Evolutionary conservation across 768 basidiomycete species (phyloP).

Genomic region (Hypholoma fasciculare): DNA sequence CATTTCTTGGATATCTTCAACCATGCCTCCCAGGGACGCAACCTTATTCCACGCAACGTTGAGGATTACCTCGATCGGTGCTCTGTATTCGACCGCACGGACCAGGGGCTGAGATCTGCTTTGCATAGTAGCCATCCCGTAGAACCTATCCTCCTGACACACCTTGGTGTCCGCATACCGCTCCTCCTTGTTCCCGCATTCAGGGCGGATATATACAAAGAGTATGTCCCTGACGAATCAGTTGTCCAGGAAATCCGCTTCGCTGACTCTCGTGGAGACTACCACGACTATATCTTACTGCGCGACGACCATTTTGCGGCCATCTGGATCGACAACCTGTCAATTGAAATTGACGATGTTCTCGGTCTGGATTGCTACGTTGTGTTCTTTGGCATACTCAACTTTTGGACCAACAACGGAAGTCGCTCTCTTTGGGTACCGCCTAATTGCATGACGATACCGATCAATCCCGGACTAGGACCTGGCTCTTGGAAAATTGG

Average conservation of each 20-base stretch:
- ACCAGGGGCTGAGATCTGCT: background rate
- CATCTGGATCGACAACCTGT: background rate
- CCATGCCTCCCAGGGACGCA: background rate
- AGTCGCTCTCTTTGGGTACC: no score
- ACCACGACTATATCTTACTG: background rate
- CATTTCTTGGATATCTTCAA: background rate
- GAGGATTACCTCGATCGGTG: background rate
- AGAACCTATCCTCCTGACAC: background rate
- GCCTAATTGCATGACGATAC: no score
- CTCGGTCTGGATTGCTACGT: background rate
- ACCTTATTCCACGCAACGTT: background rate
- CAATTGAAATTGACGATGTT: background rate
- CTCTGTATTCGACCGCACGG: background rate
- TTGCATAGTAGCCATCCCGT: background rate
- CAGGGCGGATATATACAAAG: background rate
- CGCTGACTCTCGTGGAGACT: background rate
- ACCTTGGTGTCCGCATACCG: background rate
- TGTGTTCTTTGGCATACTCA: background rate
- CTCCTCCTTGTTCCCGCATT: background rate
- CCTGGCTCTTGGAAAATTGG: no score
- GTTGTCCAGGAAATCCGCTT: background rate
- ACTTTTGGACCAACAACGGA: background rate
- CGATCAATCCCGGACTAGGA: no score
- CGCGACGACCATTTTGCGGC: background rate
- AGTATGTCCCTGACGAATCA: background rate